Base-by-base conservation (phyloP, 306 rosid species). In the Datisca glomerata region DNA sequence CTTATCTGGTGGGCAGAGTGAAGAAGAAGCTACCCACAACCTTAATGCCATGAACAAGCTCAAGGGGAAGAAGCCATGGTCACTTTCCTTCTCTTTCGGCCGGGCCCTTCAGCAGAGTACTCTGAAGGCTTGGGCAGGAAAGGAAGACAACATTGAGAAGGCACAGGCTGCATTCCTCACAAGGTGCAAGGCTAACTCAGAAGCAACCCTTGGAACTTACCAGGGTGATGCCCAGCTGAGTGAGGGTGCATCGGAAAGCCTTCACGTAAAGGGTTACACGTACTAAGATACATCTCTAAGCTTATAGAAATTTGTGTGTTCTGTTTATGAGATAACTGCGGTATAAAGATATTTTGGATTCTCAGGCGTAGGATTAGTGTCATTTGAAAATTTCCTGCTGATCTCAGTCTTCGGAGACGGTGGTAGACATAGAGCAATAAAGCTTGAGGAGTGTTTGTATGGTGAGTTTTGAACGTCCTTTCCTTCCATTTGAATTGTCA, bases 1-100 rank as follows among this genome's bases (percentile, higher is more conserved):
- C 41, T 59, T 86, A 31, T 86, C 96, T 0, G 96, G 96, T 19
- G 96, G 96, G 45, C 96, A 86, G 36, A 86, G 94, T 28, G 96
- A 86, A 59, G 96, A 81, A 49, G 71, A 75, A 5, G 96, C 96
- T 2, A 86, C 96, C 4, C 73, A 49, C 0, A 86, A 86, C 31
- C 77, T 86, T 16, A 70, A 86, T 55, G 94, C 92, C 41, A 78
- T 86, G 55, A 86, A 86, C 61, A 78, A 63, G 68, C 12, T 75
- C 46, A 65, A 65, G 42, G 79, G 63, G 70, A 42, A 78, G 75
- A 86, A 75, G 75, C 96, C 94, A 59, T 86, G 96, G 96, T 70
- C 79, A 1, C 77, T 86, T 4, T 78, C 96, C n/a, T 86, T 86
- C 81, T 86, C 96, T 12, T 81, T 86, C 43, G 96, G 94, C 22